A percentile compares a stretch with the other conserved stretches of the same genome.
phyloP scores from a whole-genome alignment of 2,329 filamentous ascomycete species.

The Dactylellina parvicollis region DNA sequence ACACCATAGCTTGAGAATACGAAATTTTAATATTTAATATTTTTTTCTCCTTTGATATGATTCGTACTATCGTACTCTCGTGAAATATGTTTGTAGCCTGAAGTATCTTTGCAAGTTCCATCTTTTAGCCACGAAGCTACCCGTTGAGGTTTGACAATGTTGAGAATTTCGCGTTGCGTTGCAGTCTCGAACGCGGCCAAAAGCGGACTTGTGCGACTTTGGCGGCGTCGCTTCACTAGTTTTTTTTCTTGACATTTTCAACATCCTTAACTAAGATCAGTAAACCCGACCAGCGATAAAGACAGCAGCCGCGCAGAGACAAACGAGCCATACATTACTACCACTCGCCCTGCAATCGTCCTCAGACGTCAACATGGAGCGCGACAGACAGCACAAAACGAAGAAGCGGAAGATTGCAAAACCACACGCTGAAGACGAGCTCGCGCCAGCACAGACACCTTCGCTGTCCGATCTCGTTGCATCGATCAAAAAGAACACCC shows the following conservation, averaged over 20 bases:
- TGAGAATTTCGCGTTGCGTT: slow-evolving; percentile 7
- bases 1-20: not conserved
- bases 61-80: no score
- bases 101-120: not conserved
- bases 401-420: slow-evolving; percentile 52
- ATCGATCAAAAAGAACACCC: slow-evolving; percentile 54
- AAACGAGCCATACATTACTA: not conserved
- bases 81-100: not conserved
- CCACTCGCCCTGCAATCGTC: not conserved
- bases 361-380: slow-evolving; percentile 22
- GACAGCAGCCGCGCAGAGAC: not conserved
- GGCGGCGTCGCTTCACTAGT: slow-evolving; percentile 1
- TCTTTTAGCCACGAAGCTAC: no score
- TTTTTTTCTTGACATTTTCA: slow-evolving; percentile 19
- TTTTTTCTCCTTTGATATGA: not conserved
- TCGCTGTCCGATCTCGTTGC: slow-evolving; percentile 46
- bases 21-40: slow-evolving; percentile 27
- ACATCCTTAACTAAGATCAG: not conserved
- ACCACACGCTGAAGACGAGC: slow-evolving; percentile 26
- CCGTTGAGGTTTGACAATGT: not conserved
- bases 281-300: not conserved
- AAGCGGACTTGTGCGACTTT: slow-evolving; percentile 16
- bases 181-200: not conserved
- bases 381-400: slow-evolving; percentile 46
- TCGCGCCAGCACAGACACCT: slow-evolving; percentile 23